Evolutionary conservation across 1,284 basidiomycete species (phyloP).

Genomic region (Tetrapyrgos nigripes): DNA sequence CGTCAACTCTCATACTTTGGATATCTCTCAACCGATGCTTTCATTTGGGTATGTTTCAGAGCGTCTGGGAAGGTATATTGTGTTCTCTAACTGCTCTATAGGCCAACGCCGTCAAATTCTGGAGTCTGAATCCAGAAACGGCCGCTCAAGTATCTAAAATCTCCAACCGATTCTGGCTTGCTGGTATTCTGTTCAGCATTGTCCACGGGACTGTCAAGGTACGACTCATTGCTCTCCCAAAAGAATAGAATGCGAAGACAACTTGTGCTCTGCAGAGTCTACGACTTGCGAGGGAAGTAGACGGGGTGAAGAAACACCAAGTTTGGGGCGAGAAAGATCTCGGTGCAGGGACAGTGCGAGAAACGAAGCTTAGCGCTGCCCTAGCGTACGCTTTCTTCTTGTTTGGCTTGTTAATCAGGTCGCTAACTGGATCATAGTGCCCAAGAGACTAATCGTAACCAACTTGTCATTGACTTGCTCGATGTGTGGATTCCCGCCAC

Average conservation of each 20-base stretch:
- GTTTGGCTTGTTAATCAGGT: background rate
- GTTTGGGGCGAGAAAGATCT: conserved; percentile 65
- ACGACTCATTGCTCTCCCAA: background rate
- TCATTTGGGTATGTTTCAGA: conserved; percentile 77
- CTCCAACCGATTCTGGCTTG: conserved; percentile 90
- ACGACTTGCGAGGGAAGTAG: conserved; percentile 65
- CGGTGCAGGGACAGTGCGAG: conserved; percentile 70
- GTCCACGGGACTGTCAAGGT: conserved; percentile 74
- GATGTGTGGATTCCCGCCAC: conserved; percentile 93
- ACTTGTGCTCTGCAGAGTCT: conserved; percentile 47
- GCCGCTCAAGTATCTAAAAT: conserved; percentile 71
- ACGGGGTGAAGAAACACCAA: conserved; percentile 50
- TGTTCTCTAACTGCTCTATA: conserved; percentile 30
- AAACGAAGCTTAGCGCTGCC: conserved; percentile 64
- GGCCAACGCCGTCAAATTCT: conserved; percentile 76
- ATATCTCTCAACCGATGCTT: conserved; percentile 85
- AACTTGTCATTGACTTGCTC: conserved; percentile 82
- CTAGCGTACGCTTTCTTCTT: conserved; percentile 51
- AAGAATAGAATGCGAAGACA: conserved; percentile 1
- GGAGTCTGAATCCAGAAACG: conserved; percentile 69
- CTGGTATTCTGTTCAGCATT: conserved; percentile 85
- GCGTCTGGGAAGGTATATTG: background rate
- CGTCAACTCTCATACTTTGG: conserved; percentile 91
- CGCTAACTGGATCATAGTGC: conserved; percentile 51
- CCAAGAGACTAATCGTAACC: conserved; percentile 69